Percentiles rank a stretch among this genome's conserved stretches.
These are phyloP conservation scores for Porcisia deanei DNA, from an alignment of 208 protist species.

Conservation along the genomic window DNA sequence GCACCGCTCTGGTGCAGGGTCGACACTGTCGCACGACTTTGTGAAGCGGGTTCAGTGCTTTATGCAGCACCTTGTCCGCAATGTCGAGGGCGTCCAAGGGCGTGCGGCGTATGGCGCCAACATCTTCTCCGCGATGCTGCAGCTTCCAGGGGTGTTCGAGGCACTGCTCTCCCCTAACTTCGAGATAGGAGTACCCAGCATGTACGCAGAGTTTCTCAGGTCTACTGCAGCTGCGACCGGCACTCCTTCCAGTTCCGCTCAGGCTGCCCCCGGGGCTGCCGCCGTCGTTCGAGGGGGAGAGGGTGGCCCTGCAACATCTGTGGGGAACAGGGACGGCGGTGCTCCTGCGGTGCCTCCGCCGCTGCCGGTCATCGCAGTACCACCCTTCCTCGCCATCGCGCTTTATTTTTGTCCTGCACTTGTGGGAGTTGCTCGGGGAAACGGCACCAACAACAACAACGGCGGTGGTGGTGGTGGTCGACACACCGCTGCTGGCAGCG, in stretches of 20 bases:
- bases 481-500: slow-evolving; percentile 23
- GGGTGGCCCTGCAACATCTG: neutral
- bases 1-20: neutral
- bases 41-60: slow-evolving; percentile 21
- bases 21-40: slow-evolving; percentile 12
- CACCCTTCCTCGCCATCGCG: slow-evolving; percentile 40
- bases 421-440: slow-evolving; percentile 20
- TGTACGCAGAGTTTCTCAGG: slow-evolving; percentile 18
- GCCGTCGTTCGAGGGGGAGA: neutral
- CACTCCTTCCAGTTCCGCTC: neutral
- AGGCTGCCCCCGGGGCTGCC: neutral
- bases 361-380: slow-evolving; percentile 27
- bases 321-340: neutral
- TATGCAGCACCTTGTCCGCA: slow-evolving; percentile 24
- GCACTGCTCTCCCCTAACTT: slow-evolving; percentile 17
- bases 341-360: neutral
- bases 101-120: slow-evolving; percentile 19
- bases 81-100: slow-evolving; percentile 8
- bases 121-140: slow-evolving; percentile 23
- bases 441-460: neutral
- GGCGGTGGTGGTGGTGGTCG: neutral
- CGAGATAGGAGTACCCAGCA: slow-evolving; percentile 11
- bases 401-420: slow-evolving; percentile 41
- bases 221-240: neutral
- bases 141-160: slow-evolving; percentile 32